A percentile compares a stretch with the other conserved stretches of the same genome.
These are phyloP conservation scores for Torulaspora microellipsoides DNA, from an alignment of 805 yeast species.

Conservation along the genomic window DNA sequence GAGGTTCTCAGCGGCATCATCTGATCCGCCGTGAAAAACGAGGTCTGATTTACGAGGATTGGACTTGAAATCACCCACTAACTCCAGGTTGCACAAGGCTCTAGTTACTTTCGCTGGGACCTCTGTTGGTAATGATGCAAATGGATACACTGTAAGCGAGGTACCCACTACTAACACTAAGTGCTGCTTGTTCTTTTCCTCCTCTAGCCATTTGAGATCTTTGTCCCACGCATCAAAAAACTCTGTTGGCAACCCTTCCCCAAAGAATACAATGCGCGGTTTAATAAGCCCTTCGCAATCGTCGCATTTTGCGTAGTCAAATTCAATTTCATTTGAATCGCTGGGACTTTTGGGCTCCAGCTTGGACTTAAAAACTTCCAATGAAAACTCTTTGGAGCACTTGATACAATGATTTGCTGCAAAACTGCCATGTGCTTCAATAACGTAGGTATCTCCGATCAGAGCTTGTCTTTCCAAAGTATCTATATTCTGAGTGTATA, in stretches of 20 bases:
- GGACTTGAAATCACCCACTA: constrained; percentile 65
- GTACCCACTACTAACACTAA: constrained; percentile 90
- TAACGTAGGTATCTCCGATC: constrained; percentile 53
- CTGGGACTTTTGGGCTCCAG: constrained; percentile 30
- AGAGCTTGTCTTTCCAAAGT: constrained; percentile 87
- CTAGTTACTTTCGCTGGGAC: constrained; percentile 47
- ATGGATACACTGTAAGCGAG: constrained; percentile 83
- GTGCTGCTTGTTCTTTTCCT: constrained; percentile 47
- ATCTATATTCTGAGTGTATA: constrained; percentile 91
- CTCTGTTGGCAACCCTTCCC: constrained; percentile 71
- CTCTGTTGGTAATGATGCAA: constrained; percentile 76
- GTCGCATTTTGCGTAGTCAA: constrained; percentile 44
- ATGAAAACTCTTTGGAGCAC: constrained; percentile 54
- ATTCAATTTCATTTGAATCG: constrained; percentile 20
- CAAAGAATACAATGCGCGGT: constrained; percentile 93
- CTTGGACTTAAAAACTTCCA: constrained; percentile 40
- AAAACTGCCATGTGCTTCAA: constrained; percentile 96
- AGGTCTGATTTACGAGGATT: constrained; percentile 58
- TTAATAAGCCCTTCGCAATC: constrained; percentile 74
- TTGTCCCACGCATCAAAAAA: constrained; percentile 68
- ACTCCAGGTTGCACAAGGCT: constrained; percentile 67
- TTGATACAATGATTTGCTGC: constrained; percentile 79
- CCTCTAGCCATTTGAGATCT: constrained; percentile 39
- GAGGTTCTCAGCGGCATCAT: constrained; percentile 52
- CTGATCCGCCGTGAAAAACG: constrained; percentile 59